A percentile compares a stretch with the other conserved stretches of the same genome.
Evolutionary conservation across 2,329 filamentous ascomycete genomes (phyloP).

Genomic region (Xylaria sp.): DNA sequence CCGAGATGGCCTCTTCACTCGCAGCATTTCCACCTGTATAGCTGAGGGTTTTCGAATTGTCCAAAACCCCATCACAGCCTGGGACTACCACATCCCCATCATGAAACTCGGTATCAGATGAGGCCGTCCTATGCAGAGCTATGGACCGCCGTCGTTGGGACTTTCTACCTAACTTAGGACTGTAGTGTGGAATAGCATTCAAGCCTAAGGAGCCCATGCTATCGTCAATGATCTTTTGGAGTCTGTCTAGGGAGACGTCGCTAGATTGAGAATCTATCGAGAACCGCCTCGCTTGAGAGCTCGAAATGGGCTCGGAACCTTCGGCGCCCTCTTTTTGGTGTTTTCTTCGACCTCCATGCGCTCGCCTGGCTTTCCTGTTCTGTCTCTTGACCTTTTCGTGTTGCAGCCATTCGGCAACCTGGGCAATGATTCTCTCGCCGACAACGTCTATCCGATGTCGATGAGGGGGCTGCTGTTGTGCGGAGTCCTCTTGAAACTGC

Average conservation of each 20-base stretch:
- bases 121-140: constrained; percentile 61
- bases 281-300: constrained; percentile 51
- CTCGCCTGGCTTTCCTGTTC: constrained; percentile 61
- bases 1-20: constrained; percentile 55
- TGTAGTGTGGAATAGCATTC: constrained; percentile 56
- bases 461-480: constrained; percentile 44
- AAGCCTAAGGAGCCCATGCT: constrained; percentile 67
- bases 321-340: constrained; percentile 44
- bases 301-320: constrained; percentile 27
- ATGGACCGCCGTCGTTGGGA: constrained; percentile 50
- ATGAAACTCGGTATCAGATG: constrained; percentile 85
- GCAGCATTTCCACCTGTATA: constrained; percentile 69
- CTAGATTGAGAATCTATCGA: constrained; percentile 75
- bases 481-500: constrained; percentile 42
- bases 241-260: constrained; percentile 78
- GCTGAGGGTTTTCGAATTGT: constrained; percentile 88
- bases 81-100: constrained; percentile 88
- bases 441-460: constrained; percentile 51
- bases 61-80: constrained; percentile 82
- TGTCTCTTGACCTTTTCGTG: constrained; percentile 77
- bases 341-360: constrained; percentile 55
- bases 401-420: constrained; percentile 85
- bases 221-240: constrained; percentile 82
- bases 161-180: constrained; percentile 58
- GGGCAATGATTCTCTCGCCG: constrained; percentile 71